phyloP scores from a whole-genome alignment of 805 yeast genomes.

The Wickerhamomyces strasburgensis region DNA sequence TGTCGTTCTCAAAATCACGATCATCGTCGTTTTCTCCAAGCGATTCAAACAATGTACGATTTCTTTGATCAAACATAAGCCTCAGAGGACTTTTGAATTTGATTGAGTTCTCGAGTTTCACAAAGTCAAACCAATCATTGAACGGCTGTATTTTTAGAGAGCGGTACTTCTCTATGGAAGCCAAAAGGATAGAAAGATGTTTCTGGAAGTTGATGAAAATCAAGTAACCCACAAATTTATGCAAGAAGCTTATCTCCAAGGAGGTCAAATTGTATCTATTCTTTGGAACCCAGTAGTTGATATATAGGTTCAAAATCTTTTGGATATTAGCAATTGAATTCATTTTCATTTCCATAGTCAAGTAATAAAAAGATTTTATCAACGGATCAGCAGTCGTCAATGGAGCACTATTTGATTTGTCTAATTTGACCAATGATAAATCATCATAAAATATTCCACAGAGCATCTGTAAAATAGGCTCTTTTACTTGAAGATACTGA shows the following conservation, averaged over 20 bases:
- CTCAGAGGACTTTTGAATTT: slow-evolving; percentile 7
- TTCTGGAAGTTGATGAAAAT: slow-evolving; percentile 18
- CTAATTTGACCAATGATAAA: slow-evolving; percentile 15
- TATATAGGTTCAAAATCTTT: slow-evolving; percentile 28
- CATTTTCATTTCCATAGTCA: slow-evolving; percentile 30
- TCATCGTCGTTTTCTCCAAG: background rate
- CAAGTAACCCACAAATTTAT: slow-evolving; percentile 16
- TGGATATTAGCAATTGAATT: slow-evolving; percentile 28
- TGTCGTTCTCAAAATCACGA: slow-evolving; percentile 1
- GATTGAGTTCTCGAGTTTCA: slow-evolving; percentile 12
- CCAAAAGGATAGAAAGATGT: slow-evolving; percentile 9
- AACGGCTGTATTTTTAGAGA: slow-evolving; percentile 4
- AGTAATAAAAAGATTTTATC: slow-evolving; percentile 29
- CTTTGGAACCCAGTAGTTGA: slow-evolving; percentile 27
- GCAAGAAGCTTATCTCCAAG: slow-evolving; percentile 18
- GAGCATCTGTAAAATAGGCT: slow-evolving; percentile 22
- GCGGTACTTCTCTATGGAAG: slow-evolving; percentile 11
- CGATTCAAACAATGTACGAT: no score
- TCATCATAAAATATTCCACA: slow-evolving; percentile 16
- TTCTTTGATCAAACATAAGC: no score
- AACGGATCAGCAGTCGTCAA: slow-evolving; percentile 24
- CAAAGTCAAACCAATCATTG: slow-evolving; percentile 13
- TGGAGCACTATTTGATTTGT: background rate
- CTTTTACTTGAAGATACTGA: slow-evolving; percentile 7
- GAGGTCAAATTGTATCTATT: slow-evolving; percentile 10